phyloP scores from a whole-genome alignment of 2,329 filamentous ascomycete species.

The Ustulina deusta region DNA sequence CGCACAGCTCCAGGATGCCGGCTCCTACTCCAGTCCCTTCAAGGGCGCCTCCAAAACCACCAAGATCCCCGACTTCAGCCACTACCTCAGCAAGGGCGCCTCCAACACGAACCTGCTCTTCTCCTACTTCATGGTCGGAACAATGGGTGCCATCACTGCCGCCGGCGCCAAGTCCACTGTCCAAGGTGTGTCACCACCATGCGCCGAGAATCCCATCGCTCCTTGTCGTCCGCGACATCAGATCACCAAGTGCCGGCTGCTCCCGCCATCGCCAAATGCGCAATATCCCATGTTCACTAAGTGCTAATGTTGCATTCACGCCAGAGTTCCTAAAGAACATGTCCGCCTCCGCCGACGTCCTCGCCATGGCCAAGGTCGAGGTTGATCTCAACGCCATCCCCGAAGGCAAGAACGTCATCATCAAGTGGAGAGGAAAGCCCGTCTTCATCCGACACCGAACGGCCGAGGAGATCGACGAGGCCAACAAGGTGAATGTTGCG shows the following conservation, averaged over 20 bases:
- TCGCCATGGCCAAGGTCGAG: slow-evolving; percentile 99
- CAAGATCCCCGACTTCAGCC: slow-evolving; percentile 88
- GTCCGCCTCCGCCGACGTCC: slow-evolving; percentile 97
- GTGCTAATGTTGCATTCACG: slow-evolving; percentile 42
- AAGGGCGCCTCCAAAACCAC: slow-evolving; percentile 68
- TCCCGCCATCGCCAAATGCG: slow-evolving; percentile 1
- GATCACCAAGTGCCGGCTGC: slow-evolving; percentile 2
- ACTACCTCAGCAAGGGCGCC: slow-evolving; percentile 80
- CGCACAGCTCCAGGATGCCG: slow-evolving; percentile 59
- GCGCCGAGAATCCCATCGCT: neutral
- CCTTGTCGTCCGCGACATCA: neutral
- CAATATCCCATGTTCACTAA: neutral
- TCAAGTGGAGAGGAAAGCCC: slow-evolving; percentile 99
- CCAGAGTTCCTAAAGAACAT: slow-evolving; percentile 99
- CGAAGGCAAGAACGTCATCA: slow-evolving; percentile 99
- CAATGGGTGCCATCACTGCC: slow-evolving; percentile 90
- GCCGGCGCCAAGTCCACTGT: slow-evolving; percentile 98
- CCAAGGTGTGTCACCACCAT: slow-evolving; percentile 77
- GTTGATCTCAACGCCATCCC: slow-evolving; percentile 92
- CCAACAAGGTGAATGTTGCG: slow-evolving; percentile 86
- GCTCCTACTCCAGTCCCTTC: slow-evolving; percentile 72
- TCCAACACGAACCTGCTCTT: slow-evolving; percentile 85
- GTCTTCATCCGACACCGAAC: slow-evolving; percentile 99
- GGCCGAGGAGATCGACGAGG: slow-evolving; percentile 90
- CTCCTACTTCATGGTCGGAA: slow-evolving; percentile 98